Base-by-base conservation (phyloP, 768 basidiomycete species). In the Podaxis sp. region DNA sequence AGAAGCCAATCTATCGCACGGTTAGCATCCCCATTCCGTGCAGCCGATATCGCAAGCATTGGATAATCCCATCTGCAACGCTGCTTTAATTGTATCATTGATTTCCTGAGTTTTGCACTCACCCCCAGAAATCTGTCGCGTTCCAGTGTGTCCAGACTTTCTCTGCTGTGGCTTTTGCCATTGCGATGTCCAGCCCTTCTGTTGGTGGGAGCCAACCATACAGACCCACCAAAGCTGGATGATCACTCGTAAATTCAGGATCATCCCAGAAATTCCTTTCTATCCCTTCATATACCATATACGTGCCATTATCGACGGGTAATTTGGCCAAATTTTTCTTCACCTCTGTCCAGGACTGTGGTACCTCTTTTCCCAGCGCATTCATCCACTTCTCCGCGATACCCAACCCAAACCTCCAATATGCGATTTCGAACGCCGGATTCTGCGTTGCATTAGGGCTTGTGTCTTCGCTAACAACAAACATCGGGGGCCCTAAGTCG, bases 21-120 rank as follows among this genome's bases (percentile, higher is more conserved):
- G 40, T 78, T 77, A 4, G 74, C 66, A 32, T 83, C 72, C 4
- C 80, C 80, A 48, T 79, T 79, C 2, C 84, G 74, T 18, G 83
- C 84, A 10, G 85, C 83, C 1, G 81, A 82, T 82, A 86, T 84
- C 0, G 84, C 84, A 2, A 85, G 77, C 79, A 85, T 81, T 0
- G 83, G 82, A 63, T 84, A 85, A 66, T 85, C 85, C 85, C 84
- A 86, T 37, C 83, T 83, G 5, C 18, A 25, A 27, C 9, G 7
- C 21, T 27, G 7, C 25, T 48, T 21, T 23, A 23, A 48, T 27
- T 11, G 21, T 6, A 21, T 48, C 47, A 21, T 18, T 16, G 7
- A 23, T 10, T 14, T 6, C 21, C 11, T 13, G 35, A 37, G 18
- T 1, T 7, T 28, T 16, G 13, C 21, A 66, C 79, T 66, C 61